phyloP scores from a whole-genome alignment of 2,329 filamentous ascomycete genomes.

The Colletotrichum eleusines region DNA sequence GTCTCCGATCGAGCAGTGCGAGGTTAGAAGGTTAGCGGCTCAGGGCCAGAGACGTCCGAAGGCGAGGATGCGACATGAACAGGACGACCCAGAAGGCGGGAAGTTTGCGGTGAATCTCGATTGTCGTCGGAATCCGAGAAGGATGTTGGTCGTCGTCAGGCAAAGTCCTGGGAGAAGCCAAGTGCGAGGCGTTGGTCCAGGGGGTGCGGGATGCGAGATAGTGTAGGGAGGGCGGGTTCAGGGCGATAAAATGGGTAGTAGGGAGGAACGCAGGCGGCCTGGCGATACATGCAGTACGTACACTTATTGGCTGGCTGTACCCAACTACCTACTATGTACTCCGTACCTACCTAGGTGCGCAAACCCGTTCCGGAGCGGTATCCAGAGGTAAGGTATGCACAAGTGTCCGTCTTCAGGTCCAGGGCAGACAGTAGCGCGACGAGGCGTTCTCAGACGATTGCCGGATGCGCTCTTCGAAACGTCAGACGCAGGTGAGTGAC shows the following conservation, averaged over 20 bases:
- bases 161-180: conserved; percentile 10
- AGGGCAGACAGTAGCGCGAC: conserved; percentile 34
- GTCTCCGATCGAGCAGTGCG: conserved; percentile 31
- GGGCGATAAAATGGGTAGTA: conserved; percentile 12
- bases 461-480: conserved; percentile 42
- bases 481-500: conserved; percentile 34
- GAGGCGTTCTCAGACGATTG: conserved; percentile 40
- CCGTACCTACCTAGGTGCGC: no score
- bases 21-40: conserved; percentile 29
- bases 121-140: conserved; percentile 26
- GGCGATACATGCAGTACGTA: conserved; percentile 9
- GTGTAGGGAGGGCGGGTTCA: conserved; percentile 16
- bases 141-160: conserved; percentile 15
- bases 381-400: conserved; percentile 13
- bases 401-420: conserved; percentile 15
- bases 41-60: conserved; percentile 22
- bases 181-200: conserved; percentile 2
- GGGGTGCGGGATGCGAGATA: conserved; percentile 14
- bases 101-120: conserved; percentile 25
- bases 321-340: no score
- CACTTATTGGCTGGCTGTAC: not conserved
- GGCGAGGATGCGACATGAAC: conserved; percentile 32
- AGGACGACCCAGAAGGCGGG: conserved; percentile 11
- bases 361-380: conserved; percentile 16
- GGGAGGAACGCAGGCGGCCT: conserved; percentile 20